Evolutionary conservation across 805 yeast species (phyloP).

Genomic region (Candida multigemmis): DNA sequence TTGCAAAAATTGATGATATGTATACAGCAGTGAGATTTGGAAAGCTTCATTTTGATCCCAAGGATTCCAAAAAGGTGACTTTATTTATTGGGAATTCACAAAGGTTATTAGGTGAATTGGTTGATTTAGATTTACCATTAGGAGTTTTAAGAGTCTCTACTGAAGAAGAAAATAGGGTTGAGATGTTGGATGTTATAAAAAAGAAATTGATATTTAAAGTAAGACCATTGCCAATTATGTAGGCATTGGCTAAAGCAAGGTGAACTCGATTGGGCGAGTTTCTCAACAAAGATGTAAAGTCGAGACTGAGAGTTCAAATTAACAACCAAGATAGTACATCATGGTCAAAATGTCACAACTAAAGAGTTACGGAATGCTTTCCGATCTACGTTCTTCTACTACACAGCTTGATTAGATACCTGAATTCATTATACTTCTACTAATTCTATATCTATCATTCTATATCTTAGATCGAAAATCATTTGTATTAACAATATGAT

Average conservation of each 20-base stretch:
- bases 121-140: slow-evolving; percentile 53
- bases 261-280: too few species aligned
- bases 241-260: slow-evolving; percentile 4
- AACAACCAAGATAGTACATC: too few species aligned
- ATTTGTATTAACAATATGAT: too few species aligned
- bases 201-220: slow-evolving; percentile 54
- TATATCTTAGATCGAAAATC: too few species aligned
- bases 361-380: too few species aligned
- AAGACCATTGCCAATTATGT: slow-evolving; percentile 76
- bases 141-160: slow-evolving; percentile 36
- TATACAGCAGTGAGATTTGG: slow-evolving; percentile 46
- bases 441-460: too few species aligned
- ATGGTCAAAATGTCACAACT: too few species aligned
- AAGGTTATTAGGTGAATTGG: slow-evolving; percentile 54
- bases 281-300: too few species aligned
- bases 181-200: slow-evolving; percentile 50
- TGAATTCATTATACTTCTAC: too few species aligned
- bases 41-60: slow-evolving; percentile 33
- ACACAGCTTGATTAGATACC: too few species aligned
- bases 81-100: slow-evolving; percentile 63
- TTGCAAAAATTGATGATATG: slow-evolving; percentile 21
- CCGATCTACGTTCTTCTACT: too few species aligned
- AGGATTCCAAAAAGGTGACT: slow-evolving; percentile 36
- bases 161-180: slow-evolving; percentile 23
- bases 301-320: too few species aligned